These are phyloP conservation scores for Urochloa ruziziensis DNA, from an alignment of 176 grass and related monocot species.

Conservation along the genomic window DNA sequence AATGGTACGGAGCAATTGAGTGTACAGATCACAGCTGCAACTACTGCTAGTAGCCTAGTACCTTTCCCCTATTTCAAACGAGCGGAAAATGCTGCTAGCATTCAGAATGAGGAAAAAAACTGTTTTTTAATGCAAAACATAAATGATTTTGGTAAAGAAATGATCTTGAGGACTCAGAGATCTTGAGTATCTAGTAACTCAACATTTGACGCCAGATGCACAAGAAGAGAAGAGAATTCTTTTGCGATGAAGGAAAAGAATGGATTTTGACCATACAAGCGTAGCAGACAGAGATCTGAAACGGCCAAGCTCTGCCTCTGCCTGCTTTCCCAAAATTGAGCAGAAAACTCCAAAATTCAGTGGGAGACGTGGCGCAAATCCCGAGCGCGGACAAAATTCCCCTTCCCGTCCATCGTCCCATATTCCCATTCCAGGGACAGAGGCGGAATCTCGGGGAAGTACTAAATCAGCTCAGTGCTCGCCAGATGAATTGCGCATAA, in stretches of 20 bases:
- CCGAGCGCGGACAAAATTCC: conserved; percentile 20
- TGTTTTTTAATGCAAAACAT: background rate
- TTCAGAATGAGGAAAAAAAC: background rate
- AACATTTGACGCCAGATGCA: background rate
- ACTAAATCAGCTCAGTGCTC: background rate
- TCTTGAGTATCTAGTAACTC: background rate
- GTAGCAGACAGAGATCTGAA: conserved; percentile 15
- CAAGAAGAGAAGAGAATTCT: background rate
- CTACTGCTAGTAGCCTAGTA: background rate
- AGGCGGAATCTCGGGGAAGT: background rate
- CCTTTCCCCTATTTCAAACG: background rate
- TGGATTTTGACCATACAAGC: background rate
- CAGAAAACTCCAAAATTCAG: conserved; percentile 38
- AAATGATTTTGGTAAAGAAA: background rate
- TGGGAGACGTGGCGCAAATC: conserved; percentile 38
- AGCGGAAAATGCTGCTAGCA: background rate
- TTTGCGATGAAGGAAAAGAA: background rate
- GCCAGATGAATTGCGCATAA: conserved; percentile 9
- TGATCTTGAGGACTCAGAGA: background rate
- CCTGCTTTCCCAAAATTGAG: background rate
- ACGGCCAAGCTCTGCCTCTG: background rate
- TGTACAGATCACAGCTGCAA: background rate
- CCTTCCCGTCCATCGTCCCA: conserved; percentile 1
- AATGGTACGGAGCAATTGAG: background rate
- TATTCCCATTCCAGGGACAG: conserved; percentile 27